Base-by-base conservation (phyloP, 495 filamentous ascomycete species). In the Talaromyces ruber region DNA sequence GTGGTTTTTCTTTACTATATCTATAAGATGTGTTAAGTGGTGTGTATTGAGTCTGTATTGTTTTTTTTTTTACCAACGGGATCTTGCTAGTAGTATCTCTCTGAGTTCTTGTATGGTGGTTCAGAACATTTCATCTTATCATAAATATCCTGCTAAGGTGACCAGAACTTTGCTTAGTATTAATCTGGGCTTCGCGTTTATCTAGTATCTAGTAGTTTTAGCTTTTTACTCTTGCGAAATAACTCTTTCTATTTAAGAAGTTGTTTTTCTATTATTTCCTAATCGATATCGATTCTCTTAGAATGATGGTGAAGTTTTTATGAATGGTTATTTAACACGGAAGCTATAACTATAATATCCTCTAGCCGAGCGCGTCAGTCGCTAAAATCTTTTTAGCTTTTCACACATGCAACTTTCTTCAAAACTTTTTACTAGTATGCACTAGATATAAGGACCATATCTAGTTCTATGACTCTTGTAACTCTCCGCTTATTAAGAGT, bases 401-500 rank as follows among this genome's bases (percentile, higher is more conserved):
- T 3, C 4, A 66, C 54, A 51, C 12, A 32, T 50, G 69, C 43
- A 14, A 64, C 12, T 22, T 62, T 67, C 32, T 55, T n/a, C 34
- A 53, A 32, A 32, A 11, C 66, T 37, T 55, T 34, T 62, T 66
- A 18, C 72, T 62, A 72, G 52, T 68, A 77, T 5, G 47, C 63
- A n/a, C 61, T 64, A 59, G 72, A 69, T 25, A 58, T 63, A 12
- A 61, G 47, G 59, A 65, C 64, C 11, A 74, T 22, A 56, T 72
- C 64, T 65, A 62, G 59, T 66, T 75, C 68, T 62, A 65, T 77
- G 59, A 74, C 71, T 59, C 68, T 70, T 4, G 63, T 54, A 30
- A 75, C 54, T 54, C 63, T 61, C 62, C 65, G 65, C 45, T 75
- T 71, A 26, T 75, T 73, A 11, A 75, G 29, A 54, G 58, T 67